Evolutionary conservation across 2,329 filamentous ascomycete genomes (phyloP), one percentile per base, ranked within the genome.

Genomic region (Phaeomoniella chlamydospora): DNA sequence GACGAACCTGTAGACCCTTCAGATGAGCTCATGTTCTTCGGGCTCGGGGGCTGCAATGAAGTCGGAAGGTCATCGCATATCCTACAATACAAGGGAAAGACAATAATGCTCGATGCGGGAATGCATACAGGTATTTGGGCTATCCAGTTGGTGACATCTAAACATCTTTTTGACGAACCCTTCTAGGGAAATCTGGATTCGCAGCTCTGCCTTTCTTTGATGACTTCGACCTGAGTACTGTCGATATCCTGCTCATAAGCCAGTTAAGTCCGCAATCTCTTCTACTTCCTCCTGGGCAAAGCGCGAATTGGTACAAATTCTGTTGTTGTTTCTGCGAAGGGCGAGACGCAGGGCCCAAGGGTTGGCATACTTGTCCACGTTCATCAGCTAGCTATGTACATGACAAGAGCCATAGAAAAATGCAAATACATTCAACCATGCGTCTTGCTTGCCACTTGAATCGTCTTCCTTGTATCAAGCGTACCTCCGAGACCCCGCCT

Each of bases 21-120:
- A 1, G 90, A 98, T 54, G 86, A 96, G 65, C 73, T 98, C 39
- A 82, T 86, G 64, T 98, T 98, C 52, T 72, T 94, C 37, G 92
- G 85, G 50, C 66, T 98, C 26, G 90, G 90, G 42, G 90, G 90
- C 42, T 90, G 90, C 47, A 96, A 94, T 57, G 90, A 98, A 61
- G 90, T 98, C 42, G 90, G 90, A 37, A 73, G 90, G 45, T 96
- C 90, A 45, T 96, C 90, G 58, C 90, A 98, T 56, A 94, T 98
- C 49, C 77, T 98, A 41, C 86, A 96, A 53, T 98, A 98, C 72
- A 98, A 96, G 62, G 90, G 90, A 42, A 98, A 98, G 61, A 96
- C 88, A 4, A 85, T 98, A 47, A 98, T 98, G 85, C 83, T 98
- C 48, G 90, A 98, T 64, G 90, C 90, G 35, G 90, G 90, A 35